Conservation (phyloP, 1,284 basidiomycete species). For the Cutaneotrichosporon cutaneum region DNA sequence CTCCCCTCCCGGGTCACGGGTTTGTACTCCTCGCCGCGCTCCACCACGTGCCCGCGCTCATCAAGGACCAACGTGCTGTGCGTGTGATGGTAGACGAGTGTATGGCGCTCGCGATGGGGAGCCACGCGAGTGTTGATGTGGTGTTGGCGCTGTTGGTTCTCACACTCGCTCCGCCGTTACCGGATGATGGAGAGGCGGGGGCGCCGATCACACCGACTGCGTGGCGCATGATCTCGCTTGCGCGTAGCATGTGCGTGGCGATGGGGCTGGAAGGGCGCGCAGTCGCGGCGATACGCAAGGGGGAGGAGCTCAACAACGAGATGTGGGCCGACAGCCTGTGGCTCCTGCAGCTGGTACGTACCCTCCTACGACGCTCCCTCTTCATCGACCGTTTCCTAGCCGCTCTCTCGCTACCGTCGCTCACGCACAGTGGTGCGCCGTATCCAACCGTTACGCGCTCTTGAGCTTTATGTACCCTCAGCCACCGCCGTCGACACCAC, state of each 20-base stretch:
- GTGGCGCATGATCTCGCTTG: slow-evolving; percentile 31
- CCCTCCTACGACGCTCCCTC: no score
- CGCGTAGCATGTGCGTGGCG: slow-evolving; percentile 31
- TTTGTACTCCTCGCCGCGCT: slow-evolving; percentile 37
- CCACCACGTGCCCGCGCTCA: slow-evolving; percentile 24
- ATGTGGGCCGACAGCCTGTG: slow-evolving; percentile 15
- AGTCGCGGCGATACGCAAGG: slow-evolving; percentile 6
- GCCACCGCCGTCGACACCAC: slow-evolving; percentile 3
- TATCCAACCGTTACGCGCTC: slow-evolving; percentile 21
- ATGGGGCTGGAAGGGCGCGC: slow-evolving; percentile 25
- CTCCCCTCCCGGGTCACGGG: slow-evolving; percentile 30
- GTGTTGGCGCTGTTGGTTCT: slow-evolving; percentile 37
- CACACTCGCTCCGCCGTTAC: slow-evolving; percentile 23
- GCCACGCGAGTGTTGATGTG: slow-evolving; percentile 30
- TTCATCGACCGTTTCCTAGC: no score
- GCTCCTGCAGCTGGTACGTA: slow-evolving; percentile 17
- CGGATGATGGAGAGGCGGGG: slow-evolving; percentile 3
- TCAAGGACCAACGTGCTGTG: neutral
- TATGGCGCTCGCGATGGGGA: slow-evolving; percentile 29
- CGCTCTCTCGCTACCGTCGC: no score
- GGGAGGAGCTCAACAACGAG: slow-evolving; percentile 17
- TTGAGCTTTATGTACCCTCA: slow-evolving; percentile 16
- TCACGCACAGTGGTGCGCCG: slow-evolving; percentile 21
- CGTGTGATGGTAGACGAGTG: slow-evolving; percentile 28
- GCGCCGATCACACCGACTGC: slow-evolving; percentile 21